Evolutionary conservation across 2,329 filamentous ascomycete species (phyloP).

Genomic region (Sporothrix humicola): DNA sequence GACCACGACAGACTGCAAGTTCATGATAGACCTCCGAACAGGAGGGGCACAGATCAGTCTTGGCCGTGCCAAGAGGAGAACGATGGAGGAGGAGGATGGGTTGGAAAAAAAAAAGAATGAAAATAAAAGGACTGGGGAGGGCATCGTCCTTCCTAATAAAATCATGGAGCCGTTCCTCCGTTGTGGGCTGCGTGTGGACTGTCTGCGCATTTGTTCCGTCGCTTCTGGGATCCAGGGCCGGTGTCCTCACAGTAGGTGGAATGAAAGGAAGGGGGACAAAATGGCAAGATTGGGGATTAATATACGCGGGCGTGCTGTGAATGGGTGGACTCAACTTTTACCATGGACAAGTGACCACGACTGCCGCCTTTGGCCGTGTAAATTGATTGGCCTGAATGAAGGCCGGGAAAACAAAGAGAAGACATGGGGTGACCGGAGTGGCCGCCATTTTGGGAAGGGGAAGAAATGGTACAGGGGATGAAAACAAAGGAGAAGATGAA

Average conservation of each 20-base stretch:
- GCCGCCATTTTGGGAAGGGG: too few species aligned
- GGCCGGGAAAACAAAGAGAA: slow-evolving; percentile 1
- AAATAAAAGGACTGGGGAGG: background rate
- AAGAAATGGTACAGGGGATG: too few species aligned
- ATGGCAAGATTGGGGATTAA: background rate
- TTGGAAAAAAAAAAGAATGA: background rate
- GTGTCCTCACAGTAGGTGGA: background rate
- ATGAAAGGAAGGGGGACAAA: background rate
- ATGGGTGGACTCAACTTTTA: background rate
- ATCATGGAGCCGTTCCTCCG: slow-evolving; percentile 18
- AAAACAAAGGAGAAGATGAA: background rate
- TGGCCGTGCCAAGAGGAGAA: slow-evolving; percentile 5
- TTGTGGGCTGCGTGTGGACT: background rate
- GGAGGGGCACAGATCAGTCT: background rate
- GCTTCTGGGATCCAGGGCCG: slow-evolving; percentile 20
- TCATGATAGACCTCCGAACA: background rate
- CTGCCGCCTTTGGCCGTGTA: slow-evolving; percentile 25
- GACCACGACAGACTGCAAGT: background rate
- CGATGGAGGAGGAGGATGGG: background rate
- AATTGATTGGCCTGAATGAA: slow-evolving; percentile 25
- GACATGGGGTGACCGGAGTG: background rate
- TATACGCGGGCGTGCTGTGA: background rate
- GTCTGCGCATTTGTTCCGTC: background rate
- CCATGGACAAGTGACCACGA: background rate
- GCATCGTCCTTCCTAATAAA: background rate